Evolutionary conservation across 2,329 filamentous ascomycete species (phyloP), one percentile per base, ranked within the genome.

Genomic region (Basipetospora chlamydospora): DNA sequence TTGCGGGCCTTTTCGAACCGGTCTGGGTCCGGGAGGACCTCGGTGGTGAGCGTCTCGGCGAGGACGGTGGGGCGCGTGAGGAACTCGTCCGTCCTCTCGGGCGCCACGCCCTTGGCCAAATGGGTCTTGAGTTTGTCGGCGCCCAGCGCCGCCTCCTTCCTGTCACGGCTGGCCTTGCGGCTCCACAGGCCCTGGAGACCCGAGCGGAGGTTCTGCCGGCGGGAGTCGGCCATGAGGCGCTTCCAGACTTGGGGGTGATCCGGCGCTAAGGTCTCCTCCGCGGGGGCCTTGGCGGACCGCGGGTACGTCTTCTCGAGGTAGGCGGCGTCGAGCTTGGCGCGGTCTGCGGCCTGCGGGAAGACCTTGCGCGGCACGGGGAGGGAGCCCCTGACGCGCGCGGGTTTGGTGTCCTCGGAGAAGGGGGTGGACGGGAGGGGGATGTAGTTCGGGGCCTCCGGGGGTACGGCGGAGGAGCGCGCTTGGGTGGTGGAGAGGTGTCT

Each of bases 391-490:
- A 85, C 55, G 8, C 58, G 56, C 2, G 56, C 50, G 2, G 50
- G 58, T 42, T 55, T 59, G 11, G 53, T 53, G 46, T 70, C 63
- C 22, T 72, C 67, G 35, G 78, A 74, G 54, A 94, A 85, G n/a
- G 75, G 70, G 33, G 81, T 71, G 46, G 68, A 67, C 33, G 87
- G 88, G 38, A 95, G 66, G 45, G 84, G 76, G 59, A 96, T 81
- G 64, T 81, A 96, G 44, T 73, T 71, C 32, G 90, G 88, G 25
- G 86, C 93, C 54, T 95, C 83, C 33, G 90, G 88, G 13, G 80
- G 79, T 44, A 87, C 16, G 22, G 26, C 10, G 33, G 8, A 29
- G 18, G 22, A 23, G 22, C 11, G 6, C 6, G 9, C n/a, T 13
- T 18, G 22, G 22, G 22, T 23, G 22, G 22, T 23, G 22, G 22